These are phyloP conservation scores for Yamadazyma pseudoaaseri DNA, from an alignment of 1,139 yeast genomes.

Conservation along the genomic window DNA sequence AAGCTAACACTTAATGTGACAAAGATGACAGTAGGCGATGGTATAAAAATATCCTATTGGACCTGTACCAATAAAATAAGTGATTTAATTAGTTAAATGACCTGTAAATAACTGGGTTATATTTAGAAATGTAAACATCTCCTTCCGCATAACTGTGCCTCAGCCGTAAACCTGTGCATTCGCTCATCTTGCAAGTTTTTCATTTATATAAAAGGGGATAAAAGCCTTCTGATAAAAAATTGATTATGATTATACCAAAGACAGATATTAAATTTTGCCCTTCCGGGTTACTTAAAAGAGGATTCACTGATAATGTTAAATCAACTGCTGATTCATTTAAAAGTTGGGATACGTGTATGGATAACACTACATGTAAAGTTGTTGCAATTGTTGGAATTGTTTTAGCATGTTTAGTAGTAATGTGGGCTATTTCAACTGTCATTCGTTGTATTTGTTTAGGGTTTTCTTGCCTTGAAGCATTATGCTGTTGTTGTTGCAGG, in stretches of 20 bases:
- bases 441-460: conserved; percentile 48
- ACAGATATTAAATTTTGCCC: conserved; percentile 15
- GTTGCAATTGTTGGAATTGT: conserved; percentile 75
- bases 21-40: neutral
- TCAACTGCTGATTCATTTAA: conserved; percentile 59
- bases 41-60: conserved; percentile 1
- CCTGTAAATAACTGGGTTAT: no score
- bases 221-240: no score
- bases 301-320: conserved; percentile 17
- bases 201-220: neutral
- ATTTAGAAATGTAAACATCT: no score
- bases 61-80: conserved; percentile 1
- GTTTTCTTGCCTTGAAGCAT: conserved; percentile 38
- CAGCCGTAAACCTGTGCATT: no score
- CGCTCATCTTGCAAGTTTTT: neutral
- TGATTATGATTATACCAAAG: conserved; percentile 14
- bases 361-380: conserved; percentile 68
- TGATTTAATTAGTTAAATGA: no score
- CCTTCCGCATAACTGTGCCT: no score
- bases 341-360: conserved; percentile 80
- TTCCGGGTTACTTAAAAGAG: conserved; percentile 11
- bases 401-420: conserved; percentile 45
- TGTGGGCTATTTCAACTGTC: conserved; percentile 47
- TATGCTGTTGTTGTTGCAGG: conserved; percentile 48
- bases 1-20: neutral